phyloP scores from a whole-genome alignment of 805 yeast species.

The Ogataea sp. region DNA sequence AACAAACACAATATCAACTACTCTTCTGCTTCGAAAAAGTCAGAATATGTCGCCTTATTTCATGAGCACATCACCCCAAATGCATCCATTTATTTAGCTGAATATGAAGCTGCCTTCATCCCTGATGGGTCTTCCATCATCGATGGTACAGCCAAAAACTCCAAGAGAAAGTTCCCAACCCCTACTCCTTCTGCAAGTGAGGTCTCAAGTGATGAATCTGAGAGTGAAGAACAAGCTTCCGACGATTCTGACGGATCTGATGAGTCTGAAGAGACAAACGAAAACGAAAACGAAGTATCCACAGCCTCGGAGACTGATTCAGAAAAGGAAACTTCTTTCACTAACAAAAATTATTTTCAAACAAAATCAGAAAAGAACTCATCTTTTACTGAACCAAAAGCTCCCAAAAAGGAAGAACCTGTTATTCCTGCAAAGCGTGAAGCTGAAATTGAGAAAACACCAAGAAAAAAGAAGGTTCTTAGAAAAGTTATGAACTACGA shows the following conservation, averaged over 20 bases:
- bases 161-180: background rate
- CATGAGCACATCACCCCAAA: constrained; percentile 43
- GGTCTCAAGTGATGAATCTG: too few relatives aligned
- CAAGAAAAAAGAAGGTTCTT: constrained; percentile 9
- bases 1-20: constrained; percentile 52
- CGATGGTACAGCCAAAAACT: constrained; percentile 1
- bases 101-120: constrained; percentile 14
- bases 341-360: constrained; percentile 2
- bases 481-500: constrained; percentile 5
- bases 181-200: background rate
- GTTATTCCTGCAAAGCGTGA: constrained; percentile 12
- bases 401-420: constrained; percentile 5
- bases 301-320: too few relatives aligned
- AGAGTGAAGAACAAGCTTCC: background rate
- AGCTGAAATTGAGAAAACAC: constrained; percentile 6
- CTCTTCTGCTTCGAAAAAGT: constrained; percentile 60
- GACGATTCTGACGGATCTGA: background rate
- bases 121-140: constrained; percentile 18
- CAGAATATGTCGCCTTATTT: constrained; percentile 54
- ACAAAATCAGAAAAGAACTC: background rate
- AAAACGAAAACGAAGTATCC: background rate
- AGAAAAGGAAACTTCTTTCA: background rate
- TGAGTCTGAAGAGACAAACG: background rate
- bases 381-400: constrained; percentile 1
- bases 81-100: constrained; percentile 32